Base-by-base conservation (phyloP, 1,139 yeast species). In the Yamadazyma spencermartinsiae region DNA sequence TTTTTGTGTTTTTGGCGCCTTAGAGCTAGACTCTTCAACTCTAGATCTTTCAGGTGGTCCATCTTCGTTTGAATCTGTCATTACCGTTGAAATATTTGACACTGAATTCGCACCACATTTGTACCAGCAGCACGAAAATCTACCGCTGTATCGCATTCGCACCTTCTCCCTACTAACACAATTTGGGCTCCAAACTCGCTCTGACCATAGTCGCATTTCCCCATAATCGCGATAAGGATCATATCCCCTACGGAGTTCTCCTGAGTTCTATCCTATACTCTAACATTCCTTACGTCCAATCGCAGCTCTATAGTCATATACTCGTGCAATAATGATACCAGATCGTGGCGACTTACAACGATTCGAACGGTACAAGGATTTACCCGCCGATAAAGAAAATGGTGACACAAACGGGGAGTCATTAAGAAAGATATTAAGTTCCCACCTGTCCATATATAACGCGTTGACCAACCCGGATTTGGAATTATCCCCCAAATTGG, bases 391-490 rank as follows among this genome's bases (percentile, higher is more conserved):
- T 8, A 16, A 16, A 11, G 20, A 28, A 10, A 12, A 16, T 15
- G 31, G 31, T 8, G n/a, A 16, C 5, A 13, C 15, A 10, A 12
- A 16, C 9, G 31, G 31, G 3, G 31, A 28, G 5, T 15, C 31
- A 7, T 10, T 28, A 16, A 10, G 31, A 7, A 58, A 54, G 33
- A 53, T 69, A 27, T 60, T 69, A 28, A 55, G 56, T 32, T 61
- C 72, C 11, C 72, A 68, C 42, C 67, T 61, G 60, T 67, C 73
- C 2, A 60, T 70, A 20, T 67, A 60, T 45, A 60, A 68, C 43
- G 70, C 63, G 3, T 57, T 70, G 34, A 65, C 58, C 31, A 67
- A 71, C 46, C 76, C 76, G 4, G 73, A 68, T n/a, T 60, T 70
- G 35, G 72, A 68, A 41, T 47, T 58, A 38, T 44, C 58, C 7